Conservation (phyloP, 2,329 filamentous ascomycete genomes). For the Alternaria postmessia region DNA sequence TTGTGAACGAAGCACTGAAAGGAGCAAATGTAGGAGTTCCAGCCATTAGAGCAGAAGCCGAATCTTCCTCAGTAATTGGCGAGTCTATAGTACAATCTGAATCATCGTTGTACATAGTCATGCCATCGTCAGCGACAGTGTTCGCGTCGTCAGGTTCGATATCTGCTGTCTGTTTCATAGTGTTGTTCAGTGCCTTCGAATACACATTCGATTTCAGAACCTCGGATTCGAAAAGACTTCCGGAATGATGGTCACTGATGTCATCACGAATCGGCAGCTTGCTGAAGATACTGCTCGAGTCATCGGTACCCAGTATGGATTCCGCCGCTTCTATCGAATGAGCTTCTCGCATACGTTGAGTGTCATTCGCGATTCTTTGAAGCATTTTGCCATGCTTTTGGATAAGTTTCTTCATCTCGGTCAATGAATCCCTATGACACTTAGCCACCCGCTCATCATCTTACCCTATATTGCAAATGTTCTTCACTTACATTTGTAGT, state of each 20-base stretch:
- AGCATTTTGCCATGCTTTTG: background rate
- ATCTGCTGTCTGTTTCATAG: background rate
- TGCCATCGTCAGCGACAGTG: background rate
- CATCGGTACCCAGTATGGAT: constrained; percentile 19
- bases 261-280: background rate
- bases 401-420: background rate
- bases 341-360: constrained; percentile 12
- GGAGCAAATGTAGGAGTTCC: accelerated
- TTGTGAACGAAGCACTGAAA: background rate
- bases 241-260: background rate
- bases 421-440: background rate
- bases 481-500: background rate
- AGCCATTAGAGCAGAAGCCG: background rate
- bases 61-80: background rate
- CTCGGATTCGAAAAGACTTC: background rate
- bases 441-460: background rate
- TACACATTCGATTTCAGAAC: background rate
- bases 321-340: constrained; percentile 19
- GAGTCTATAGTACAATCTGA: background rate
- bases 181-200: background rate
- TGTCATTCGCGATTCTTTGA: constrained; percentile 10
- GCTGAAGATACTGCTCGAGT: background rate
- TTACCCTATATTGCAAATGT: no score
- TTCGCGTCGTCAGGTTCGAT: background rate
- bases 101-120: background rate